Percentiles rank a stretch among this genome's conserved stretches.
These are phyloP conservation scores for Aspergillus luchuensis DNA, from an alignment of 2,329 filamentous ascomycete genomes.

Conservation along the genomic window DNA sequence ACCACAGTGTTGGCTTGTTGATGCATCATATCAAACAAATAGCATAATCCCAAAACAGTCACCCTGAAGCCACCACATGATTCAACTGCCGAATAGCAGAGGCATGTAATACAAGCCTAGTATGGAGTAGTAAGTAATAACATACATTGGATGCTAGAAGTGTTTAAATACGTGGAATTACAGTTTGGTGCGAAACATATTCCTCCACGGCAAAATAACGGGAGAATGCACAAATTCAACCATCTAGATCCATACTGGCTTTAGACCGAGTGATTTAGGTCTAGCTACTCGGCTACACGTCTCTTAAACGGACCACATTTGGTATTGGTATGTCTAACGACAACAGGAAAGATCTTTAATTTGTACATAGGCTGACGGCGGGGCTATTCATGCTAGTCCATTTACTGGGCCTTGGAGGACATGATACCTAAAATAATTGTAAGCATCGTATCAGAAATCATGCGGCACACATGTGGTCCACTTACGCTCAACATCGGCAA, in stretches of 20 bases:
- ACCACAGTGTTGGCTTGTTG: not conserved
- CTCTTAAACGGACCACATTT: slow-evolving; percentile 29
- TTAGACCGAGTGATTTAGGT: too few species aligned
- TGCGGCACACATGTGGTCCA: slow-evolving; percentile 11
- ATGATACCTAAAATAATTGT: slow-evolving; percentile 36
- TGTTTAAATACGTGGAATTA: not conserved
- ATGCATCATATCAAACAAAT: not conserved
- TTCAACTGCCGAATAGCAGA: too few species aligned
- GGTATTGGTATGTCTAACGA: slow-evolving; percentile 42
- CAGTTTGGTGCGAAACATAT: too few species aligned
- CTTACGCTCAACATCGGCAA: slow-evolving; percentile 94
- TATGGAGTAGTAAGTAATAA: too few species aligned
- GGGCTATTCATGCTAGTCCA: slow-evolving; percentile 33
- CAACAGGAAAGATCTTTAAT: slow-evolving; percentile 41
- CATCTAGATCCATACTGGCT: not conserved
- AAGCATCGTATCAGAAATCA: not conserved
- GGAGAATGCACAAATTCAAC: too few species aligned
- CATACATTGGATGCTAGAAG: not conserved
- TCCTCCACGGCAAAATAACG: too few species aligned
- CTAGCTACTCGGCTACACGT: not conserved
- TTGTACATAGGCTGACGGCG: slow-evolving; percentile 43
- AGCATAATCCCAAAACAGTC: not conserved
- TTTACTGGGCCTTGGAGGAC: slow-evolving; percentile 44
- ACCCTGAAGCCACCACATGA: too few species aligned
- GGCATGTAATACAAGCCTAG: too few species aligned